Base-by-base conservation (phyloP, 2,329 filamentous ascomycete species). In the Fusarium udum region DNA sequence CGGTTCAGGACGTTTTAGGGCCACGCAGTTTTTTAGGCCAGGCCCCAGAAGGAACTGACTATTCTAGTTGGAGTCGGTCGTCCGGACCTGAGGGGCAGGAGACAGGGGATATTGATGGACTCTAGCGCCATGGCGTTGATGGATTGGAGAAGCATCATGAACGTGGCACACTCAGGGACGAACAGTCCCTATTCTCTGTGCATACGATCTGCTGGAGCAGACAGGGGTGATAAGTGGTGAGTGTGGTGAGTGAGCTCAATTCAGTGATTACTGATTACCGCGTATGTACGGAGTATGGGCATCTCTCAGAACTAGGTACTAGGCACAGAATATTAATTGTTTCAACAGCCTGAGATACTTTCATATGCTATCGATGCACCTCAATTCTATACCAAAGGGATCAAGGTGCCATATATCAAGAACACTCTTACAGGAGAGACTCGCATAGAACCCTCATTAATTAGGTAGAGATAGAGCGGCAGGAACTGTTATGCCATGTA, bases 161-260 rank as follows among this genome's bases (percentile, higher is more conserved):
- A 77, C 75, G 75, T 77, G 75, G 75, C 75, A 76, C 70, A 67
- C 64, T 64, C 66, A 75, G 71, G 61, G 58, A 52, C 58, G 24
- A 31, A 48, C 36, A 51, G 37, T 60, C 49, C n/a, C 28, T 32
- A 55, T 55, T 40, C 39, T 59, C 13, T 46, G 13, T 62, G 26
- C 26, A 28, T 59, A 12, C 26, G n/a, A 48, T 28, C 55, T 36
- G n/a, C 40, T 58, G 31, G 24, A 36, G 34, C 12, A 51, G 20
- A 37, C 56, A 59, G 56, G 56, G 56, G 43, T 59, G 28, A 20
- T 37, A 8, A 18, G 36, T 53, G 34, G 34, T 53, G 32, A 37
- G n/a, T 52, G 51, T 37, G 34, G 24, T 53, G 24, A 26, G 51
- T 39, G 51, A 39, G 51, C 51, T 53, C 34, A 39, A n/a, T 37